These are phyloP conservation scores for Cyamopsis tetragonoloba DNA, from an alignment of 306 rosid genomes.

Conservation along the genomic window DNA sequence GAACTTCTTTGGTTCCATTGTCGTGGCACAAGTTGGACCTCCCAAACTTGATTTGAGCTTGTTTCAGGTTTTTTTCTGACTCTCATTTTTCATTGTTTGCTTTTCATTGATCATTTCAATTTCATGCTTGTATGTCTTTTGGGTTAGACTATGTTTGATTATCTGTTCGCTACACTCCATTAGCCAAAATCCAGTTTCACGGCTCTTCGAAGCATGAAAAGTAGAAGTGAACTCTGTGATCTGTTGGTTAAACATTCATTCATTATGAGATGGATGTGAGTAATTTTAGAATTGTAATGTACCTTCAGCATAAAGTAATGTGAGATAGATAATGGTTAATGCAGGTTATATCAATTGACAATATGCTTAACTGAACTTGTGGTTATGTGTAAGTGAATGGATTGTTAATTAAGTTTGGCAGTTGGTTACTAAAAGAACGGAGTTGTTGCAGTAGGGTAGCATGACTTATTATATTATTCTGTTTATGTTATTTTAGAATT, in stretches of 20 bases:
- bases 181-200: too few relatives aligned
- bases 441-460: background rate
- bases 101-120: background rate
- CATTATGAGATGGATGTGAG: too few relatives aligned
- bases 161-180: too few relatives aligned
- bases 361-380: background rate
- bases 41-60: constrained; percentile 54
- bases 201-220: too few relatives aligned
- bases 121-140: too few relatives aligned
- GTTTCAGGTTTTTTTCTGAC: constrained; percentile 56
- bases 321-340: background rate
- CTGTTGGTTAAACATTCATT: too few relatives aligned
- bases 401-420: background rate
- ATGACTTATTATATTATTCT: background rate
- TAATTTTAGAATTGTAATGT: too few relatives aligned
- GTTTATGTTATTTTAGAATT: background rate
- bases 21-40: constrained; percentile 74
- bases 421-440: background rate
- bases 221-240: too few relatives aligned
- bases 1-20: constrained; percentile 80
- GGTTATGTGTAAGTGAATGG: background rate
- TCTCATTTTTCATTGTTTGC: background rate
- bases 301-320: background rate
- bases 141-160: too few relatives aligned
- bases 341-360: background rate